phyloP scores from a whole-genome alignment of 768 basidiomycete species.

The Kockovaella imperatae region DNA sequence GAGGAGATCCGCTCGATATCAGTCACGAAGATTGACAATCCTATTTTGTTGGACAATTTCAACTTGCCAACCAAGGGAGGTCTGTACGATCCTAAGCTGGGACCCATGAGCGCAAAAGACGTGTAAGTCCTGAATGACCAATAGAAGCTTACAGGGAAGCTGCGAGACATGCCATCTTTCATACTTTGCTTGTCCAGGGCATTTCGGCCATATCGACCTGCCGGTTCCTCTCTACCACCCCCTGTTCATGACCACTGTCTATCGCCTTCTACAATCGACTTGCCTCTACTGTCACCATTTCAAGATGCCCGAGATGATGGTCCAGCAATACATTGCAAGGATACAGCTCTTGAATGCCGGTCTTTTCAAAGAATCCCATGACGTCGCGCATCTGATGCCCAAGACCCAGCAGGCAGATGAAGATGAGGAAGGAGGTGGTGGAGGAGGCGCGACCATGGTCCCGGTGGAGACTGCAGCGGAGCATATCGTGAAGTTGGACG shows the following conservation, averaged over 20 bases:
- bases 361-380: conserved; percentile 69
- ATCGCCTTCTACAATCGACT: conserved; percentile 71
- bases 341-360: conserved; percentile 83
- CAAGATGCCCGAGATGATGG: conserved; percentile 66
- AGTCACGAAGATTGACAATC: conserved; percentile 95
- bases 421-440: conserved; percentile 47
- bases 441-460: conserved; percentile 11
- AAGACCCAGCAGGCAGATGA: conserved; percentile 47
- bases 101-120: conserved; percentile 78
- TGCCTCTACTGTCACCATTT: conserved; percentile 94
- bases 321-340: conserved; percentile 76
- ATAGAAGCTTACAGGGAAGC: conserved; percentile 48
- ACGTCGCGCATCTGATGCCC: conserved; percentile 56
- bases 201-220: conserved; percentile 95
- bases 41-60: conserved; percentile 83
- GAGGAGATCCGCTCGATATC: conserved; percentile 86
- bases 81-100: conserved; percentile 89
- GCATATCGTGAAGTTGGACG: conserved; percentile 35
- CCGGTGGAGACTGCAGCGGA: conserved; percentile 35
- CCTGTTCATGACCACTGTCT: conserved; percentile 86
- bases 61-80: conserved; percentile 86
- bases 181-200: conserved; percentile 92
- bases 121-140: conserved; percentile 57
- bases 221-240: conserved; percentile 94
- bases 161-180: conserved; percentile 88